phyloP scores from a whole-genome alignment of 129 eudicot genomes.

The Glebionis coronaria region DNA sequence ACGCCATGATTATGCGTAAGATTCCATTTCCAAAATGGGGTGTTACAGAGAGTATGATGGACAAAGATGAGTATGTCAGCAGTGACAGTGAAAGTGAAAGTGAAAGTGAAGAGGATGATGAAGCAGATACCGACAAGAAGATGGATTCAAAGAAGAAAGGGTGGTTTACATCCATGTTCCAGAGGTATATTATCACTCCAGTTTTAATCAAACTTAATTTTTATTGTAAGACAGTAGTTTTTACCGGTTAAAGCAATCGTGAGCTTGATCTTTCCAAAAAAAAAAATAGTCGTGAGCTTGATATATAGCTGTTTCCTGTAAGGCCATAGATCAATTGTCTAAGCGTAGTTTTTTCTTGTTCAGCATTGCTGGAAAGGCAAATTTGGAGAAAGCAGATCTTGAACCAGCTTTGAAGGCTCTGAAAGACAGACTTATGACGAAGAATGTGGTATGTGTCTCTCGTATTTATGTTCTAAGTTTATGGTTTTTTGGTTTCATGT shows the following conservation, averaged over 20 bases:
- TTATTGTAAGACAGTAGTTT: neutral
- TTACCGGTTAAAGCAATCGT: neutral
- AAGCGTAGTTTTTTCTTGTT: neutral
- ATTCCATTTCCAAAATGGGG: no score
- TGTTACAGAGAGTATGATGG: no score
- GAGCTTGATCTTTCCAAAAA: no score
- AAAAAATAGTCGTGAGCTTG: no score
- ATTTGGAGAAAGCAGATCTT: constrained; percentile 83
- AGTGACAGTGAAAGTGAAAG: constrained; percentile 95
- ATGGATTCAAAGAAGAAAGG: constrained; percentile 73
- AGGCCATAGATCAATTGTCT: constrained; percentile 2
- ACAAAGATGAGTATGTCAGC: constrained; percentile 79
- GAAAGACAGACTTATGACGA: constrained; percentile 94
- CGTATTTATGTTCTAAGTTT: neutral
- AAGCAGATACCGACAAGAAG: constrained; percentile 39
- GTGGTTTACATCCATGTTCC: constrained; percentile 96
- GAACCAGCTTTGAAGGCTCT: constrained; percentile 96
- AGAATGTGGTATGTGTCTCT: constrained; percentile 80
- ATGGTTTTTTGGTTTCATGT: neutral
- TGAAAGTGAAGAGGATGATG: constrained; percentile 71
- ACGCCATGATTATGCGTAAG: no score
- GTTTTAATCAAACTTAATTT: no score
- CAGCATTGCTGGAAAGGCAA: constrained; percentile 97
- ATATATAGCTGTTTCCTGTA: neutral
- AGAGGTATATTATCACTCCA: constrained; percentile 85